phyloP scores from a whole-genome alignment of 768 basidiomycete genomes.

The Phanerodontia chrysosporium region DNA sequence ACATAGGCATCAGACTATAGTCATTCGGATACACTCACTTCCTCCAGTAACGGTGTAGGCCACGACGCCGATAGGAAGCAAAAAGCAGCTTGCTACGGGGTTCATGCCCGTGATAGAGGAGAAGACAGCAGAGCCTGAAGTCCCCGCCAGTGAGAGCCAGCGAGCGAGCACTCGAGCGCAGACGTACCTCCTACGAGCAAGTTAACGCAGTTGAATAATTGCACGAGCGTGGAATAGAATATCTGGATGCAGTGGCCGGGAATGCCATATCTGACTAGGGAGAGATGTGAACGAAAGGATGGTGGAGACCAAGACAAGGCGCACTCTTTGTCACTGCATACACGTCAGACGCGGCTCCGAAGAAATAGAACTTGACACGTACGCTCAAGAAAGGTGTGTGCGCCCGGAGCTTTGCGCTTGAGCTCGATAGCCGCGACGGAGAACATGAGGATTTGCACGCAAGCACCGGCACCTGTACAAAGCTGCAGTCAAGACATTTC shows the following conservation, averaged over 20 bases:
- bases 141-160: neutral
- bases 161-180: neutral
- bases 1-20: neutral
- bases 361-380: neutral
- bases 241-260: constrained; percentile 15
- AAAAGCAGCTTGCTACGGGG: constrained; percentile 11
- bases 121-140: constrained; percentile 12
- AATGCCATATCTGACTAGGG: constrained; percentile 11
- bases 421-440: constrained; percentile 13
- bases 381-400: constrained; percentile 15
- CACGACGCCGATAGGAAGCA: constrained; percentile 13
- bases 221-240: constrained; percentile 11
- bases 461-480: constrained; percentile 10
- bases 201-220: constrained; percentile 15
- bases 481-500: neutral
- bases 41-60: constrained; percentile 12
- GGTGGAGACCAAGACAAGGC: neutral
- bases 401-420: constrained; percentile 13
- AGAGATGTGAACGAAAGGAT: neutral
- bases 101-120: constrained; percentile 13
- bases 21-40: neutral
- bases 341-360: neutral
- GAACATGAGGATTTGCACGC: constrained; percentile 16
- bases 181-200: constrained; percentile 9
- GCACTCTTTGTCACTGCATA: constrained; percentile 7